These are phyloP conservation scores for Wickerhamiella azymoides DNA, from an alignment of 805 yeast genomes.

Conservation along the genomic window DNA sequence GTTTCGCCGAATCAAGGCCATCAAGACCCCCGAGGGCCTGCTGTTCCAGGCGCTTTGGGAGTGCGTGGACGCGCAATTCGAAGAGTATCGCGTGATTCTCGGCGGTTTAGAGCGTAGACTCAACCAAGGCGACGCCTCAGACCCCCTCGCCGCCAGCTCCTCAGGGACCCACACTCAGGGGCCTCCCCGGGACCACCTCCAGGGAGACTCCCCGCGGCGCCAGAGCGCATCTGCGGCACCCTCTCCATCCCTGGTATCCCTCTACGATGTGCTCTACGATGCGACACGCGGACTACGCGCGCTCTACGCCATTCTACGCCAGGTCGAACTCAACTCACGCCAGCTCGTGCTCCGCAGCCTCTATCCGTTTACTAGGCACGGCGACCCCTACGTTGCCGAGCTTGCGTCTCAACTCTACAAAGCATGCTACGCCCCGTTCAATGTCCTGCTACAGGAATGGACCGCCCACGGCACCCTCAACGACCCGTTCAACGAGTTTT, in stretches of 20 bases:
- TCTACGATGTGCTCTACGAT: constrained; percentile 34
- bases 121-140: background rate
- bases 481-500: constrained; percentile 48
- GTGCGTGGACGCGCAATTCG: constrained; percentile 31
- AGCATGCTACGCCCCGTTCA: constrained; percentile 44
- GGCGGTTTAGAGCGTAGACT: constrained; percentile 31
- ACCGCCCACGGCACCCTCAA: constrained; percentile 48
- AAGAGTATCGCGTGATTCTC: constrained; percentile 31
- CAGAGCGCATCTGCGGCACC: no score
- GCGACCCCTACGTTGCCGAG: constrained; percentile 40
- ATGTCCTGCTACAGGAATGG: constrained; percentile 51
- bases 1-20: constrained; percentile 33
- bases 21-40: constrained; percentile 30
- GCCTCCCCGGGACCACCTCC: no score
- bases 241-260: constrained; percentile 18
- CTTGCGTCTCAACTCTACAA: constrained; percentile 34
- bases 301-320: constrained; percentile 33
- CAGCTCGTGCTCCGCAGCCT: constrained; percentile 41
- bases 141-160: no score
- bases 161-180: no score
- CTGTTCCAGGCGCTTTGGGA: constrained; percentile 49
- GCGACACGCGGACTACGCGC: constrained; percentile 47
- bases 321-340: constrained; percentile 12
- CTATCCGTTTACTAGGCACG: constrained; percentile 40
- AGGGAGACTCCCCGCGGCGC: no score